Conservation (phyloP, 2,329 filamentous ascomycete genomes). For the Colletotrichum sp. region DNA sequence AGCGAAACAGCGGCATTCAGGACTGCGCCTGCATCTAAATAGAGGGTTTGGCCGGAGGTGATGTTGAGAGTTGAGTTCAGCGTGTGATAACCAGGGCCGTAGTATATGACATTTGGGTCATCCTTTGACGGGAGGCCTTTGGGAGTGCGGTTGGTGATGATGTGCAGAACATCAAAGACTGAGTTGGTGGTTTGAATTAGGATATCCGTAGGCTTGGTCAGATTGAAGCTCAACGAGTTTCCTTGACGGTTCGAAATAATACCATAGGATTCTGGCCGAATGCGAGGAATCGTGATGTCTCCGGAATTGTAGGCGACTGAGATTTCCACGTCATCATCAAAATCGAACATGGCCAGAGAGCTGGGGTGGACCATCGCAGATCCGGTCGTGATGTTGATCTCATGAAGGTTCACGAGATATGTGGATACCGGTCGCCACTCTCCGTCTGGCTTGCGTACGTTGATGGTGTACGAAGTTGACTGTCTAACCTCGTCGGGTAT, state of each 20-base stretch:
- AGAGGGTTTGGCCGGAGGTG: neutral
- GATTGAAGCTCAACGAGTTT: neutral
- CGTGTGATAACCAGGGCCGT: constrained; percentile 25
- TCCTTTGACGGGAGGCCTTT: neutral
- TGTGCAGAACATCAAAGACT: constrained; percentile 27
- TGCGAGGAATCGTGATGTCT: neutral
- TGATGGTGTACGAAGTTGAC: neutral
- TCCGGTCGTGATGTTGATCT: constrained; percentile 1
- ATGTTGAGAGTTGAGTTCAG: constrained; percentile 17
- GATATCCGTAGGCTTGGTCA: neutral
- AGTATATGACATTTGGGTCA: constrained; percentile 24
- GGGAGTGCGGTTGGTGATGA: constrained; percentile 25
- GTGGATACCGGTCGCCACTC: neutral
- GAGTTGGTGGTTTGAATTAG: constrained; percentile 25
- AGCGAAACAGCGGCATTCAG: neutral
- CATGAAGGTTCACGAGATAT: neutral
- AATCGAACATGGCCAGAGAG: neutral
- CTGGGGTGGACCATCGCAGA: neutral
- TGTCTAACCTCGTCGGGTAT: neutral
- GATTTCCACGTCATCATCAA: neutral
- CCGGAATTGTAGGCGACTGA: neutral
- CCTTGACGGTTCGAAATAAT: neutral
- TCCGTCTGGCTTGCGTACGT: neutral
- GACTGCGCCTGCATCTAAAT: neutral
- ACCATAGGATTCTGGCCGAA: neutral